These are phyloP conservation scores for Carpinus viminea DNA, from an alignment of 306 rosid species.

Conservation along the genomic window DNA sequence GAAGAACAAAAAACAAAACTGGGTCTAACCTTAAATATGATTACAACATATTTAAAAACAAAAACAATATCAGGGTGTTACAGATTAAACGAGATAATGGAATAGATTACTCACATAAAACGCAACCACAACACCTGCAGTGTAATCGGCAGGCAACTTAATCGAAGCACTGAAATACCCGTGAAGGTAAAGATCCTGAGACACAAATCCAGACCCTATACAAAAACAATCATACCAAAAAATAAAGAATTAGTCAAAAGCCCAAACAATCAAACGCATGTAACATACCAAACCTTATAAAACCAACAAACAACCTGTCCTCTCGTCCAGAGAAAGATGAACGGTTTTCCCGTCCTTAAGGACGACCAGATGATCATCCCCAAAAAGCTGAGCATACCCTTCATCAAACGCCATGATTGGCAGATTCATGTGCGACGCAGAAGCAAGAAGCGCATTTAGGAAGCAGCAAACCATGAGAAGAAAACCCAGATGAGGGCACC, in stretches of 20 bases:
- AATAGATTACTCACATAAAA: conserved; percentile 74
- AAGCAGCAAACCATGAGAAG: conserved; percentile 31
- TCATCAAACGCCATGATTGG: conserved; percentile 77
- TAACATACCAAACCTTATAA: conserved; percentile 7
- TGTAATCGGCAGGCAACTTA: conserved; percentile 88
- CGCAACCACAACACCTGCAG: conserved; percentile 97
- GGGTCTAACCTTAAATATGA: background rate
- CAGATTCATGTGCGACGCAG: conserved; percentile 46
- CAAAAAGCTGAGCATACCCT: conserved; percentile 79
- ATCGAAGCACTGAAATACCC: conserved; percentile 92
- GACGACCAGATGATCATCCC: conserved; percentile 66
- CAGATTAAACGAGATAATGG: background rate
- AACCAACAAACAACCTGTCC: conserved; percentile 57
- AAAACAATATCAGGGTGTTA: background rate
- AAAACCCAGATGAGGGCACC: conserved; percentile 30
- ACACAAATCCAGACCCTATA: conserved; percentile 92
- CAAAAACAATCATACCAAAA: background rate
- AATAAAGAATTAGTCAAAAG: conserved; percentile 20
- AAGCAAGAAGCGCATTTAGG: conserved; percentile 31
- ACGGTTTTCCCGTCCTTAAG: conserved; percentile 77
- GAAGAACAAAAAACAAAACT: background rate
- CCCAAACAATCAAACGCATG: background rate
- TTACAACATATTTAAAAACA: background rate
- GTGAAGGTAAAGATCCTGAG: conserved; percentile 87
- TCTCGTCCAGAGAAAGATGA: conserved; percentile 76